phyloP scores from a whole-genome alignment of 2,329 filamentous ascomycete species.

The Aureobasidium sp. region DNA sequence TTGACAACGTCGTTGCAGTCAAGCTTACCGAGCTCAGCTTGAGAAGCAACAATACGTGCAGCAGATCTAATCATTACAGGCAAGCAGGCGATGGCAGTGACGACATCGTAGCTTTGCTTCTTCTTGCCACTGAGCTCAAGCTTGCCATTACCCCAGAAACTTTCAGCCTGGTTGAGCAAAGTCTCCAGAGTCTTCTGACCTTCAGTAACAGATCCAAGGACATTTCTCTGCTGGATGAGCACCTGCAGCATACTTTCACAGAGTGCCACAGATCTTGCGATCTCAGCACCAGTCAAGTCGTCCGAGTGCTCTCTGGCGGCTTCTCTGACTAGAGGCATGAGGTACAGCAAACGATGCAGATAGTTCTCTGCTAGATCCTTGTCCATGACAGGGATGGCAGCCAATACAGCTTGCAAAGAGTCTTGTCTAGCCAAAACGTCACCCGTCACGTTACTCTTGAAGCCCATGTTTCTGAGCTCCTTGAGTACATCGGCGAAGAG shows the following conservation, averaged over 20 bases:
- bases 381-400: constrained; percentile 39
- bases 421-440: constrained; percentile 67
- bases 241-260: constrained; percentile 76
- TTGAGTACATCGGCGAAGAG: constrained; percentile 85
- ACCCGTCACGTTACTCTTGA: constrained; percentile 72
- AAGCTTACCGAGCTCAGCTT: constrained; percentile 55
- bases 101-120: constrained; percentile 15
- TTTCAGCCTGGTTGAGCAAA: constrained; percentile 29
- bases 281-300: constrained; percentile 75
- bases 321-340: constrained; percentile 61
- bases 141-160: constrained; percentile 19
- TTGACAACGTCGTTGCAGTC: constrained; percentile 12
- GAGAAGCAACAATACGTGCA: constrained; percentile 55
- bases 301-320: constrained; percentile 68
- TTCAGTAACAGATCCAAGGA: constrained; percentile 32
- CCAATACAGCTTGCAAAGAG: constrained; percentile 62
- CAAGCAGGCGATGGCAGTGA: constrained; percentile 51
- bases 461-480: constrained; percentile 77
- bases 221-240: constrained; percentile 53
- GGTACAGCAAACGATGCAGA: constrained; percentile 71
- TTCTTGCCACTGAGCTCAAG: neutral
- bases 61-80: constrained; percentile 59
- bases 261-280: constrained; percentile 70
- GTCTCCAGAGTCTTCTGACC: constrained; percentile 31
- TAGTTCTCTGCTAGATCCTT: constrained; percentile 53